Conservation (phyloP, 768 basidiomycete genomes). For the Lactarius trivialis region DNA sequence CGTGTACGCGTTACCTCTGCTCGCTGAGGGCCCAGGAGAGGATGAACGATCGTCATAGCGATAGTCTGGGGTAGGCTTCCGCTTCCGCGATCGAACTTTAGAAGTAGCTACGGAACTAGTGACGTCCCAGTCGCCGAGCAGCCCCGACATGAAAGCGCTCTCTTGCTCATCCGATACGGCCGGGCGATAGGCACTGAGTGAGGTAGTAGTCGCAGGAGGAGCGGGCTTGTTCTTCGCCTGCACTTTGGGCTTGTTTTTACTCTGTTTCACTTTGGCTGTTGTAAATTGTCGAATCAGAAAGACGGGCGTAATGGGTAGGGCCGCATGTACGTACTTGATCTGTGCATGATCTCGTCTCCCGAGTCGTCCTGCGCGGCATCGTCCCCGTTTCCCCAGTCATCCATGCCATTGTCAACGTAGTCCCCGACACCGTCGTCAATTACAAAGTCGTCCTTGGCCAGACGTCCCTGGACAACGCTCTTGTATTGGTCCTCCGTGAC, state of each 20-base stretch:
- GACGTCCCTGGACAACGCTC: constrained; percentile 72
- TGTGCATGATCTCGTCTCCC: constrained; percentile 37
- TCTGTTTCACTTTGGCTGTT: constrained; percentile 36
- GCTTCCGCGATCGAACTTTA: constrained; percentile 46
- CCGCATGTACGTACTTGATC: neutral
- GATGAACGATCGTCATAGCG: constrained; percentile 24
- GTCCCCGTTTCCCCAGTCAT: constrained; percentile 73
- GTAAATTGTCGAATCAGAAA: constrained; percentile 15
- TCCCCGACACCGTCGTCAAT: constrained; percentile 88
- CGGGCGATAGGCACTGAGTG: constrained; percentile 77
- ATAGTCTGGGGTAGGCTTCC: constrained; percentile 50
- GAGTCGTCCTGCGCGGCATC: constrained; percentile 42
- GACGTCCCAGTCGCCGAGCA: constrained; percentile 68
- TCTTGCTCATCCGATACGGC: constrained; percentile 73
- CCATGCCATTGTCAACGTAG: constrained; percentile 95
- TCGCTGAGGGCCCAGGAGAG: constrained; percentile 24
- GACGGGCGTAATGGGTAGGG: neutral
- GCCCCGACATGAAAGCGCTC: constrained; percentile 78
- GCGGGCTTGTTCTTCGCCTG: constrained; percentile 42
- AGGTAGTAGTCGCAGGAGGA: constrained; percentile 42
- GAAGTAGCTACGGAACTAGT: constrained; percentile 35
- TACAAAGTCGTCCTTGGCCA: constrained; percentile 89
- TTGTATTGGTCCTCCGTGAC: constrained; percentile 87
- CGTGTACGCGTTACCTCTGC: constrained; percentile 2
- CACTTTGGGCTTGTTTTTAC: constrained; percentile 37